Evolutionary conservation across 2,329 filamentous ascomycete species (phyloP), one percentile per base, ranked within the genome.

Genomic region (Penicillium sclerotigenum): DNA sequence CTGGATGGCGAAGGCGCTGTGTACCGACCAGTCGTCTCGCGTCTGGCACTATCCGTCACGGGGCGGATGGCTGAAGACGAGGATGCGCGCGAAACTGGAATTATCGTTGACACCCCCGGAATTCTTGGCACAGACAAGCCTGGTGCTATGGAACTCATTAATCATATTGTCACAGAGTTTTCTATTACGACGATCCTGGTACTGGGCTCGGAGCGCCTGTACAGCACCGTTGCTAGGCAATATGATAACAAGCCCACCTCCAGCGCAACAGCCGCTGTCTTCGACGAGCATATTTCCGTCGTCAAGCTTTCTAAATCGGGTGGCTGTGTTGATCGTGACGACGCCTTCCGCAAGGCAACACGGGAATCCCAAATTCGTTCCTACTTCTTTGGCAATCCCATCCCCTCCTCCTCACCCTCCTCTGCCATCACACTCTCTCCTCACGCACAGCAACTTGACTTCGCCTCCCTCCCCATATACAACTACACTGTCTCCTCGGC

Each of bases 321-420:
- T 34, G 94, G 94, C 24, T 91, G 90, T 36, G 89, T 90, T 1
- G 85, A 90, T 66, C 83, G 90, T 46, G 88, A 91, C 60, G 83
- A 87, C 36, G 71, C 77, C 0, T 95, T 90, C 71, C 85, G 92
- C 80, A 88, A 90, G 66, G 81, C 85, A 16, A 76, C 84, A 5
- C 83, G 89, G 42, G 89, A 95, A 67, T 84, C 88, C 0, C 83
- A 89, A 48, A 91, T 97, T 50, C 88, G 89, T 63, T 88, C 92
- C 65, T 99, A 99, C 74, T 99, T 99, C 77, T 99, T 97, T 70
- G 94, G 94, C 10, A 88, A 89, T 60, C 65, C 73, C 0, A 71
- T 73, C 10, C 70, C 76, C 2, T 73, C 74, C 11, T 52, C 33
- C 10, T 70, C 73, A 0, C 70, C 71, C 5, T 68, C 71, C 7